A percentile compares a stretch with the other conserved stretches of the same genome.
phyloP scores from a whole-genome alignment of 202 grass and related monocot genomes.

The Setaria italica region DNA sequence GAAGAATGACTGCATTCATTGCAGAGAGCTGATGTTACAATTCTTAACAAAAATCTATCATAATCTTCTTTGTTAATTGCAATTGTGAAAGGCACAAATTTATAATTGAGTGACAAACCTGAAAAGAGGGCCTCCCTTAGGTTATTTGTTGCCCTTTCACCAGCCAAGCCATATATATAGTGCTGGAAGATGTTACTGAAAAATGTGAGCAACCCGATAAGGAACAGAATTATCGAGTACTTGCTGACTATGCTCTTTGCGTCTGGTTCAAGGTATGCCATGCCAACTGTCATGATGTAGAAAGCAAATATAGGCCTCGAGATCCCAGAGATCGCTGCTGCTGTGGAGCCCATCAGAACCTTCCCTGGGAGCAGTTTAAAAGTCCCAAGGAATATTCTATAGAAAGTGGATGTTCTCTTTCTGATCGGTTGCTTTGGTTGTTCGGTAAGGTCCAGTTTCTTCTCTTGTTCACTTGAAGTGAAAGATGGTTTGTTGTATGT shows the following conservation, averaged over 20 bases:
- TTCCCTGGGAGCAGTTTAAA: conserved; percentile 52
- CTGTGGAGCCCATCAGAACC: conserved; percentile 57
- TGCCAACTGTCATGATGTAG: conserved; percentile 67
- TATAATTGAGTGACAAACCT: conserved; percentile 45
- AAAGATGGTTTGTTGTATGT: conserved; percentile 22
- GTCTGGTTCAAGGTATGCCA: conserved; percentile 60
- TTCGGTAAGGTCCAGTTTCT: conserved; percentile 18
- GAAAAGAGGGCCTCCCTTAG: conserved; percentile 71
- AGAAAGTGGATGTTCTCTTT: conserved; percentile 47
- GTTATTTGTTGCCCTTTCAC: conserved; percentile 59
- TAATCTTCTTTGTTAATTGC: conserved; percentile 14
- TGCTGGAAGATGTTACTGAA: conserved; percentile 64
- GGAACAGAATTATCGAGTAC: conserved; percentile 57
- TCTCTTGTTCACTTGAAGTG: conserved; percentile 36
- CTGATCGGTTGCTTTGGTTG: conserved; percentile 33
- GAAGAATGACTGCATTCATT: conserved; percentile 55
- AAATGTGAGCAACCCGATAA: conserved; percentile 55
- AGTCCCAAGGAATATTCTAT: conserved; percentile 56
- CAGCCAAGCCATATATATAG: conserved; percentile 64
- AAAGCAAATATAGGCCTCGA: conserved; percentile 73
- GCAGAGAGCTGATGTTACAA: conserved; percentile 6
- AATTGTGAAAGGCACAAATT: background rate
- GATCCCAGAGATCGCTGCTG: conserved; percentile 70
- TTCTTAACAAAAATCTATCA: background rate
- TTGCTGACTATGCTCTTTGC: conserved; percentile 47